A percentile compares a stretch with the other conserved stretches of the same genome.
Evolutionary conservation across 441 rosid species (phyloP).

Genomic region (Manihot esculenta): DNA sequence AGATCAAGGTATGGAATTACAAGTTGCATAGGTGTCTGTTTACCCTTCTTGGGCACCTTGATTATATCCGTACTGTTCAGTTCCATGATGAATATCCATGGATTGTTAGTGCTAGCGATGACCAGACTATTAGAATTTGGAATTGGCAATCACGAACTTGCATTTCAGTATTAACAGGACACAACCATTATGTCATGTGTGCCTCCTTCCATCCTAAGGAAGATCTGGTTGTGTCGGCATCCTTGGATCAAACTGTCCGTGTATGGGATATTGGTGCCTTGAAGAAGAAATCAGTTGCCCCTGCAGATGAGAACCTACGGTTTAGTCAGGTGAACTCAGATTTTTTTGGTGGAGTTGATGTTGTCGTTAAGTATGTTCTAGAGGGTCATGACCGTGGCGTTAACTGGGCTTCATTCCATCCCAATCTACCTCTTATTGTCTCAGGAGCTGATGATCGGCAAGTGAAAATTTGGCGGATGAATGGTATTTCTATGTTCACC

Average conservation of each 20-base stretch:
- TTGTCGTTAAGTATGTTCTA: slow-evolving; percentile 83
- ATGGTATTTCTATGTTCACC: slow-evolving; percentile 42
- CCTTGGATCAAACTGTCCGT: slow-evolving; percentile 89
- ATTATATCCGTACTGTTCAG: slow-evolving; percentile 85
- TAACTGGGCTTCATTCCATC: slow-evolving; percentile 95
- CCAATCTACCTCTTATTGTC: slow-evolving; percentile 80
- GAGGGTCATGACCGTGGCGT: slow-evolving; percentile 97
- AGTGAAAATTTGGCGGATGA: slow-evolving; percentile 91
- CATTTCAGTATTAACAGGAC: slow-evolving; percentile 80
- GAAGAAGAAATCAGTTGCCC: slow-evolving; percentile 80
- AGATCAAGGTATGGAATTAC: slow-evolving; percentile 90
- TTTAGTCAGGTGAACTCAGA: slow-evolving; percentile 83
- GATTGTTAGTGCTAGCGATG: slow-evolving; percentile 94
- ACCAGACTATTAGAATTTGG: slow-evolving; percentile 89
- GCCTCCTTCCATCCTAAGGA: slow-evolving; percentile 93
- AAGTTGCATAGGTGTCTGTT: slow-evolving; percentile 79
- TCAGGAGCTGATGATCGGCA: slow-evolving; percentile 94
- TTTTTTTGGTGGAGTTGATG: slow-evolving; percentile 88
- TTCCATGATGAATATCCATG: slow-evolving; percentile 86
- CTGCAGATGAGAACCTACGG: slow-evolving; percentile 89
- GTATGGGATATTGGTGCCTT: slow-evolving; percentile 93
- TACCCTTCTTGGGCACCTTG: slow-evolving; percentile 91
- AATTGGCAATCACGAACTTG: slow-evolving; percentile 92
- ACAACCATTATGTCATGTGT: slow-evolving; percentile 94
- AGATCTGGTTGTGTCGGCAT: slow-evolving; percentile 88